Percentiles rank a stretch among this genome's conserved stretches.
Evolutionary conservation across 2,329 filamentous ascomycete species (phyloP).

Genomic region (Cytospora paraplurivora): DNA sequence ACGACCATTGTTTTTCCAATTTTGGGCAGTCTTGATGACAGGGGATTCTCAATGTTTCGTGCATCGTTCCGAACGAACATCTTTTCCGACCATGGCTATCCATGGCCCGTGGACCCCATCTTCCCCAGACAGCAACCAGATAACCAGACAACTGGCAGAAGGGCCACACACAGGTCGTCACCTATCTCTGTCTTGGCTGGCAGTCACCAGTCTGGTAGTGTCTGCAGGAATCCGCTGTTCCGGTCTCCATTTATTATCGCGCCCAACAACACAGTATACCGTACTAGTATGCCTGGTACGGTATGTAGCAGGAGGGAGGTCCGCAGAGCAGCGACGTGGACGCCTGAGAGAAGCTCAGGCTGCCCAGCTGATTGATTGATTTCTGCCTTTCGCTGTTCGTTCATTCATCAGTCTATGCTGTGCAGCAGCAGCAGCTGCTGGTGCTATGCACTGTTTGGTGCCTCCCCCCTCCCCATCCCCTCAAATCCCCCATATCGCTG

Average conservation of each 20-base stretch:
- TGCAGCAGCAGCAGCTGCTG: too few species aligned
- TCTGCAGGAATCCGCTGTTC: constrained; percentile 2
- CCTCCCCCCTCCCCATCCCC: background rate
- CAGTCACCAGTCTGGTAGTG: background rate
- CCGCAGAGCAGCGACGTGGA: background rate
- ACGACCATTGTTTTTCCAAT: too few species aligned
- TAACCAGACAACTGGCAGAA: background rate
- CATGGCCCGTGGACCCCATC: background rate
- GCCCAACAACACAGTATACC: background rate
- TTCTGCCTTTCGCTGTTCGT: background rate
- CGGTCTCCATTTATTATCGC: background rate
- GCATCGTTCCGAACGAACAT: background rate
- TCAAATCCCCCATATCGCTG: background rate
- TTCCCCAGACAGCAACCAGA: background rate
- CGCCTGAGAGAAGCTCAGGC: constrained; percentile 1
- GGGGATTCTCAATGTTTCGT: background rate
- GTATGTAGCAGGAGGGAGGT: background rate
- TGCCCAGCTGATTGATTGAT: background rate
- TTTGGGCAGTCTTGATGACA: background rate
- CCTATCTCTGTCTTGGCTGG: background rate
- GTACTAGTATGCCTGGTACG: background rate
- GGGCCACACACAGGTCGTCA: background rate
- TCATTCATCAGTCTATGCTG: background rate
- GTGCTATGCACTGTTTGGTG: too few species aligned
- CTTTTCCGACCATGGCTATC: background rate